Evolutionary conservation across 164 flowering plant genomes (phyloP).

Genomic region (Dillenia turbinata): DNA sequence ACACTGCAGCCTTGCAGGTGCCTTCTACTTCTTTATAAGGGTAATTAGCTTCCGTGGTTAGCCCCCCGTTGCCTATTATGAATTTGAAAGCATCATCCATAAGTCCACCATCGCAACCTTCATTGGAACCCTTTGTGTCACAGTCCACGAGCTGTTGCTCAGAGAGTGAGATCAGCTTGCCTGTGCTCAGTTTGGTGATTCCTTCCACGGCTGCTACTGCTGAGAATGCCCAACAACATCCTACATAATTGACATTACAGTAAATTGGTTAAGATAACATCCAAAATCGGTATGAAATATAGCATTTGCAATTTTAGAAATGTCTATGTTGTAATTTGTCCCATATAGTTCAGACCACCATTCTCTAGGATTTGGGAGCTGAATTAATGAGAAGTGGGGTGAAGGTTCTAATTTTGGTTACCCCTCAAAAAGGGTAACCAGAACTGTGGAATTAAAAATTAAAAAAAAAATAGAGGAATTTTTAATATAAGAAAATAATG

Average conservation of each 20-base stretch:
- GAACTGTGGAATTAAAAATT: no score
- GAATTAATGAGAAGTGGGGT: constrained; percentile 13
- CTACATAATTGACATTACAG: constrained; percentile 3
- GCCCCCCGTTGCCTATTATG: constrained; percentile 9
- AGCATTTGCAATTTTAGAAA: constrained; percentile 11
- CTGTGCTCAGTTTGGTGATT: constrained; percentile 12
- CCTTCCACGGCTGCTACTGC: constrained; percentile 28
- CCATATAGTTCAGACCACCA: background rate
- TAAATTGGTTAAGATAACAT: background rate
- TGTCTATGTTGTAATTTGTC: background rate
- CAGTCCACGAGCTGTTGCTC: constrained; percentile 35
- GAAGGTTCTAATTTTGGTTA: constrained; percentile 12
- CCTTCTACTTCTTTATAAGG: constrained; percentile 13
- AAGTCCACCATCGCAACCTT: constrained; percentile 21
- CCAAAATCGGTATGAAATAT: background rate
- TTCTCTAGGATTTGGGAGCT: background rate
- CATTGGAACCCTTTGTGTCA: constrained; percentile 10
- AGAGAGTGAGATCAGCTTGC: constrained; percentile 22
- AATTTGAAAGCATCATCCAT: constrained; percentile 20
- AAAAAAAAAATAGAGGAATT: no score
- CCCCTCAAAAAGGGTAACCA: no score
- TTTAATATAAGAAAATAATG: no score
- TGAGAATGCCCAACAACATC: constrained; percentile 33
- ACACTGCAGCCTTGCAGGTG: background rate
- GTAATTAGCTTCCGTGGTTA: constrained; percentile 14